Percentiles rank a stretch among this genome's conserved stretches.
Conservation (phyloP, 306 rosid genomes). For the Quercus parvula region DNA sequence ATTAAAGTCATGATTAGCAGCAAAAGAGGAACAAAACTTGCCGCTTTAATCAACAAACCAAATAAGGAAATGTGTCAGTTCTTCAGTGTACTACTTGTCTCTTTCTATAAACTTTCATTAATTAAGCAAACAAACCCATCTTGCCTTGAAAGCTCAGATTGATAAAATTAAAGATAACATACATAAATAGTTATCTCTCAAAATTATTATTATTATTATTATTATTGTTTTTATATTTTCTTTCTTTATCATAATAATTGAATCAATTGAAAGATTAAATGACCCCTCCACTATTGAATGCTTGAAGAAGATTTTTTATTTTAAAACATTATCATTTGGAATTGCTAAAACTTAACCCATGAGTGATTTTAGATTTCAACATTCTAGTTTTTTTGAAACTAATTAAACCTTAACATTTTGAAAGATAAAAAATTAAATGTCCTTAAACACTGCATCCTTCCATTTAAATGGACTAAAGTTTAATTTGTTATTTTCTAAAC, state of each 20-base stretch:
- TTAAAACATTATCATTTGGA: no score
- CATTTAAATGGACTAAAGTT: no score
- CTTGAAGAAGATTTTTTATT: no score
- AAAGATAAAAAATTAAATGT: no score
- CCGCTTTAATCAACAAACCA: constrained; percentile 44
- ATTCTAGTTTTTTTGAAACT: no score
- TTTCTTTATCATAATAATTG: not conserved
- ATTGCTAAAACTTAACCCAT: no score
- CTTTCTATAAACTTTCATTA: constrained; percentile 20
- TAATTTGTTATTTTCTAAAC: no score
- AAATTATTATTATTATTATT: not conserved
- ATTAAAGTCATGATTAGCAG: constrained; percentile 22
- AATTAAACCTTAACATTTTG: no score
- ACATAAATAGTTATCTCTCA: not conserved
- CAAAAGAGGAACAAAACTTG: constrained; percentile 26
- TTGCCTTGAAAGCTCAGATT: constrained; percentile 53
- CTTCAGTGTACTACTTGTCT: constrained; percentile 9
- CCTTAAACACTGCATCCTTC: no score
- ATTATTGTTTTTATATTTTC: not conserved
- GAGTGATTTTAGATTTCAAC: no score
- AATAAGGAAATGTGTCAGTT: constrained; percentile 35
- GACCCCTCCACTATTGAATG: no score
- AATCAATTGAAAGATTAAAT: not conserved
- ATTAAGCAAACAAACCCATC: constrained; percentile 29
- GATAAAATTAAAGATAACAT: not conserved